Evolutionary conservation across 2,329 filamentous ascomycete genomes (phyloP).

Genomic region (Penicillium nordicum): DNA sequence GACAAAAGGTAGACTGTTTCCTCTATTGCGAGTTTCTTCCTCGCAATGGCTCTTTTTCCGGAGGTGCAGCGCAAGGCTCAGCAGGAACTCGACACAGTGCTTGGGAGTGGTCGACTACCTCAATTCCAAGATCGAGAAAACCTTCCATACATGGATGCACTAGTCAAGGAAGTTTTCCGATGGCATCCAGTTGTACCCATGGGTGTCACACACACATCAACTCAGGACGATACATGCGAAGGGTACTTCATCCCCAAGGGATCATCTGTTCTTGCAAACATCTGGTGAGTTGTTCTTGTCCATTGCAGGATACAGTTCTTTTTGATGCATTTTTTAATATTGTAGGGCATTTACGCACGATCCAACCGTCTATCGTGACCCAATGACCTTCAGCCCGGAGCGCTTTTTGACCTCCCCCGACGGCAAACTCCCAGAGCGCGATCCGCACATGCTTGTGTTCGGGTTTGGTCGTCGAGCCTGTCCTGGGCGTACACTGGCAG

Average conservation of each 20-base stretch:
- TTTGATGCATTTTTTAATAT: neutral
- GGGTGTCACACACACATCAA: neutral
- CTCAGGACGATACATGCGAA: neutral
- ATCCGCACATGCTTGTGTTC: constrained; percentile 32
- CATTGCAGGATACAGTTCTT: neutral
- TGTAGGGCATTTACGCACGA: constrained; percentile 43
- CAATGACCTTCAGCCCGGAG: constrained; percentile 44
- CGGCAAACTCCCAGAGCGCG: constrained; percentile 34
- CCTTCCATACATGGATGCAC: constrained; percentile 15
- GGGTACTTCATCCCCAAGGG: constrained; percentile 33
- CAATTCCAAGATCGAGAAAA: constrained; percentile 36
- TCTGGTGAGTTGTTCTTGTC: constrained; percentile 30
- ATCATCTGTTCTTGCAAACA: constrained; percentile 33
- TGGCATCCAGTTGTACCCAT: constrained; percentile 2
- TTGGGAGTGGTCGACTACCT: constrained; percentile 28
- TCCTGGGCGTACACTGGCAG: constrained; percentile 21
- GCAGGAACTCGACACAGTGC: constrained; percentile 36
- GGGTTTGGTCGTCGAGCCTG: constrained; percentile 24
- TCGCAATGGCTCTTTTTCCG: constrained; percentile 51
- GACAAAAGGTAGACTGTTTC: constrained; percentile 36
- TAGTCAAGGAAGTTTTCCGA: constrained; percentile 1
- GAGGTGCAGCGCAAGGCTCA: constrained; percentile 50
- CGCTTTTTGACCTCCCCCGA: constrained; percentile 35
- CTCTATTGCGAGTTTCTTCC: constrained; percentile 43
- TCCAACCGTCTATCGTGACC: constrained; percentile 33